phyloP scores from a whole-genome alignment of 106 monocot genomes.

The Apostasia shenzhenica region DNA sequence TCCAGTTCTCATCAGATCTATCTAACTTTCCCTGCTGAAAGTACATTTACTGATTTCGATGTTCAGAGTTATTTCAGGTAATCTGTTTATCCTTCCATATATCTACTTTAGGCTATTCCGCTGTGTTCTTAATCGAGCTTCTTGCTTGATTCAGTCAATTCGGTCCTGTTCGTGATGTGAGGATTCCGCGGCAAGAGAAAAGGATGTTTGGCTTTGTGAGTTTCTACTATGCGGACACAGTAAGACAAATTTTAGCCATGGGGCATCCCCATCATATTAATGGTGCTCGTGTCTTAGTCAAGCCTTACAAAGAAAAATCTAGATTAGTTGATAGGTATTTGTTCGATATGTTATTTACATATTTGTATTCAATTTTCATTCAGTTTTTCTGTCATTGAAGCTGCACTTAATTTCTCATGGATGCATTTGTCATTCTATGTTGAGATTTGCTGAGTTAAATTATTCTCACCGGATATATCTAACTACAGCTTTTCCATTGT shows the following conservation, averaged over 20 bases:
- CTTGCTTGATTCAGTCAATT: conserved; percentile 29
- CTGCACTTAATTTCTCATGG: background rate
- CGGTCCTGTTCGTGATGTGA: conserved; percentile 62
- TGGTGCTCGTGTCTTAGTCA: conserved; percentile 53
- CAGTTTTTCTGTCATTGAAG: too few relatives aligned
- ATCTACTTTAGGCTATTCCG: background rate
- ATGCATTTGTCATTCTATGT: background rate
- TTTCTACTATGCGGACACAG: conserved; percentile 47
- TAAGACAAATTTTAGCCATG: conserved; percentile 25
- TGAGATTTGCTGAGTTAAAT: background rate
- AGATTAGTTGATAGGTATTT: conserved; percentile 22
- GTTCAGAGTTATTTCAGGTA: conserved; percentile 72
- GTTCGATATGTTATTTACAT: background rate
- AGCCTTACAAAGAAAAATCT: conserved; percentile 63
- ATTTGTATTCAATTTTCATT: background rate
- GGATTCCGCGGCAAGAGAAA: conserved; percentile 65
- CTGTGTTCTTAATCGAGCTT: background rate
- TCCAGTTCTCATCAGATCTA: conserved; percentile 65
- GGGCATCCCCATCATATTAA: conserved; percentile 49
- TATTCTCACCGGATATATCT: background rate
- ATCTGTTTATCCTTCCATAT: background rate
- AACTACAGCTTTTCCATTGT: background rate
- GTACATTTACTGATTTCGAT: conserved; percentile 66
- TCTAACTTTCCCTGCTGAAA: conserved; percentile 78
- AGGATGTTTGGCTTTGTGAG: conserved; percentile 76